phyloP scores from a whole-genome alignment of 1,284 basidiomycete genomes.

The Leccinum angustisporum region DNA sequence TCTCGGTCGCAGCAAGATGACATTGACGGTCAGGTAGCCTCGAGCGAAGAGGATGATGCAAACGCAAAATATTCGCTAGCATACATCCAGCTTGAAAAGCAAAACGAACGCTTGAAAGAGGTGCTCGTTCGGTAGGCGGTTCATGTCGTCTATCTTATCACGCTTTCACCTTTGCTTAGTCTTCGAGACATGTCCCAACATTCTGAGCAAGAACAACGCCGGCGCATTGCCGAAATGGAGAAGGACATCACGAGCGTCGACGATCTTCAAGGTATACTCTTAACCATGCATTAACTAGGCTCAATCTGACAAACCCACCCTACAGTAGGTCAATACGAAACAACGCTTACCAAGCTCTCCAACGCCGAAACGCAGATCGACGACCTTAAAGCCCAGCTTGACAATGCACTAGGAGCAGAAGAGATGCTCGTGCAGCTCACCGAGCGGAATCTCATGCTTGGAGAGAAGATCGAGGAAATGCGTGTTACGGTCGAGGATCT shows the following conservation, averaged over 20 bases:
- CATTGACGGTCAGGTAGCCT: conserved; percentile 21
- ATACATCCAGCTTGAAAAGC: conserved; percentile 92
- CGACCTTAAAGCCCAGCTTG: conserved; percentile 91
- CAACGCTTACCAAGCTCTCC: conserved; percentile 73
- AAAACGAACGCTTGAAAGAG: conserved; percentile 94
- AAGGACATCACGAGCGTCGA: conserved; percentile 75
- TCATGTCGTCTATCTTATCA: not conserved
- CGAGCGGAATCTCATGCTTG: conserved; percentile 88
- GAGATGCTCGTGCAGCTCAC: conserved; percentile 96
- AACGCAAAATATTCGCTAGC: conserved; percentile 68
- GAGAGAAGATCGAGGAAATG: conserved; percentile 98
- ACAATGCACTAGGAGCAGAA: conserved; percentile 93
- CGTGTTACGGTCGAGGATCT: conserved; percentile 93
- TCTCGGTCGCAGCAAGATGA: conserved; percentile 4
- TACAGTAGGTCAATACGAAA: conserved; percentile 72
- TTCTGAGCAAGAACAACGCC: conserved; percentile 82
- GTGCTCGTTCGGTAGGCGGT: conserved; percentile 75
- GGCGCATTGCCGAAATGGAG: conserved; percentile 85
- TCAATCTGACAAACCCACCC: conserved; percentile 13
- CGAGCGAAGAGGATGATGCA: conserved; percentile 42
- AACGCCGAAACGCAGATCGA: conserved; percentile 91
- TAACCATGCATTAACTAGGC: not conserved
- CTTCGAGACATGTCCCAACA: conserved; percentile 88
- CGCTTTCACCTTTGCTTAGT: conserved; percentile 39
- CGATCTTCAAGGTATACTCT: conserved; percentile 62